Evolutionary conservation across 768 basidiomycete genomes (phyloP).

Genomic region (Astraeus odoratus): DNA sequence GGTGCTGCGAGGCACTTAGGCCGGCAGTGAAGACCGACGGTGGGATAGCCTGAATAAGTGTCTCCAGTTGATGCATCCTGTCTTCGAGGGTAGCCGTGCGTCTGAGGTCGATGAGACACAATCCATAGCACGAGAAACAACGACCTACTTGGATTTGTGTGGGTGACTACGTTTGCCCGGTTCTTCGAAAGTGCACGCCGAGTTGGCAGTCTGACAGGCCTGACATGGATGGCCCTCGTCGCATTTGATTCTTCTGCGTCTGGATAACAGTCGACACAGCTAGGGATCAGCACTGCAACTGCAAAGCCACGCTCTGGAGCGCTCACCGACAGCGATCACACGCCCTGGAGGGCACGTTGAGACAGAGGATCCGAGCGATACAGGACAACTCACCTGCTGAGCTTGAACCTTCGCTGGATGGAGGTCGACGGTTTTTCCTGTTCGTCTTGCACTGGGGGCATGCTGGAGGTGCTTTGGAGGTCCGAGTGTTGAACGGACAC

Average conservation of each 20-base stretch:
- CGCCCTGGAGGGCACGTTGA: slow-evolving; percentile 43
- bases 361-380: slow-evolving; percentile 1
- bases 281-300: not conserved
- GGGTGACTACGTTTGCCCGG: slow-evolving; percentile 80
- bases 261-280: slow-evolving; percentile 19
- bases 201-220: slow-evolving; percentile 77
- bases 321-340: slow-evolving; percentile 88
- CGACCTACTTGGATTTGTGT: slow-evolving; percentile 78
- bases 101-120: slow-evolving; percentile 29
- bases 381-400: slow-evolving; percentile 60
- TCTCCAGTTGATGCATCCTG: slow-evolving; percentile 83
- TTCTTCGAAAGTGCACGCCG: slow-evolving; percentile 82
- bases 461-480: slow-evolving; percentile 9
- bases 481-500: slow-evolving; percentile 6
- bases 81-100: slow-evolving; percentile 81
- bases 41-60: slow-evolving; percentile 78
- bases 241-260: slow-evolving; percentile 79
- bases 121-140: slow-evolving; percentile 2
- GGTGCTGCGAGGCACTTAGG: slow-evolving; percentile 31
- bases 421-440: slow-evolving; percentile 42
- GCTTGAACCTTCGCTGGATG: slow-evolving; percentile 73
- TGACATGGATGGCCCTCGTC: slow-evolving; percentile 88
- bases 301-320: slow-evolving; percentile 1
- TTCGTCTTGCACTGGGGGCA: slow-evolving; percentile 26
- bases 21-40: slow-evolving; percentile 70